These are phyloP conservation scores for Pythium periplocum DNA, from an alignment of 352 stramenopile species.

Conservation along the genomic window DNA sequence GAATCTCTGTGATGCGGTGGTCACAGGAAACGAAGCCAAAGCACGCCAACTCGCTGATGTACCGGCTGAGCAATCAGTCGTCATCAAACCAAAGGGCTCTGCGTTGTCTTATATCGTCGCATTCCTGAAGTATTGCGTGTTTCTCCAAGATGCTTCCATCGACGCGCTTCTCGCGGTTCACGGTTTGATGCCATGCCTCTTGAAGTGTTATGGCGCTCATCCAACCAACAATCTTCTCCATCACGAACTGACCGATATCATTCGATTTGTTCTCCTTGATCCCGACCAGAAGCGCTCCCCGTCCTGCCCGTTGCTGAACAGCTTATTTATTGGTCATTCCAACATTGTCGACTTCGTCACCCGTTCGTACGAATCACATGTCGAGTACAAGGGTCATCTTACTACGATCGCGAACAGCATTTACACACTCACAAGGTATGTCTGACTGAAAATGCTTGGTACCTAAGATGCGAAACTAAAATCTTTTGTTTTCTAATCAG, in stretches of 20 bases:
- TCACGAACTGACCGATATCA: conserved; percentile 82
- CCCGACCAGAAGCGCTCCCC: conserved; percentile 78
- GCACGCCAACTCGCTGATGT: conserved; percentile 41
- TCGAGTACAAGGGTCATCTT: conserved; percentile 87
- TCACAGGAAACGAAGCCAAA: conserved; percentile 41
- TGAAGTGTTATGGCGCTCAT: conserved; percentile 73
- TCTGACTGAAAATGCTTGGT: conserved; percentile 6
- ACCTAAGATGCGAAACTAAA: background rate
- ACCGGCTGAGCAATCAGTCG: conserved; percentile 30
- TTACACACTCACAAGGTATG: conserved; percentile 83
- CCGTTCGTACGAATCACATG: conserved; percentile 59
- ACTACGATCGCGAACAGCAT: conserved; percentile 88
- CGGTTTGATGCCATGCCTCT: conserved; percentile 76
- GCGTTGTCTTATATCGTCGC: conserved; percentile 71
- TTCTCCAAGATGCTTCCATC: conserved; percentile 69
- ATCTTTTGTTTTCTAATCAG: conserved; percentile 11
- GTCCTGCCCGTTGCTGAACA: conserved; percentile 74
- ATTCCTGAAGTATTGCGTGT: conserved; percentile 80
- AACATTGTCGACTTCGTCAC: conserved; percentile 85
- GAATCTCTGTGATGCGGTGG: conserved; percentile 59
- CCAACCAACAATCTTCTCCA: conserved; percentile 81
- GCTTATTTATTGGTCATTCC: conserved; percentile 58
- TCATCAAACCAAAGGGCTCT: conserved; percentile 61
- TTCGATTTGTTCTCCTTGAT: conserved; percentile 82
- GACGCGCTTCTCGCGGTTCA: conserved; percentile 67